phyloP scores from a whole-genome alignment of 2,329 filamentous ascomycete genomes.

The Oidium heveae region DNA sequence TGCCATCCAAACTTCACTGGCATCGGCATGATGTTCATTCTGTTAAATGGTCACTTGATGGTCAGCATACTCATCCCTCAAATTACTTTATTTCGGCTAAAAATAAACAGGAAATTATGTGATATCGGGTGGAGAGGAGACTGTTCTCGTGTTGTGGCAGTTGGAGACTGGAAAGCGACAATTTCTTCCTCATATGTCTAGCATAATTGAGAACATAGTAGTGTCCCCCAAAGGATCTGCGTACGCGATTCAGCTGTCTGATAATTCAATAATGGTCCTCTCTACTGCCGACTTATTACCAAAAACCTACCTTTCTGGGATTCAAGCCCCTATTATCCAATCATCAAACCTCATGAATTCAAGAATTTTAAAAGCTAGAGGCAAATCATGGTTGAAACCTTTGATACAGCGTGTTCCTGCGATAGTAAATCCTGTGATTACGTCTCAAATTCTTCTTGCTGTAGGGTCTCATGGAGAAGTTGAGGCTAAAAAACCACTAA shows the following conservation, averaged over 20 bases:
- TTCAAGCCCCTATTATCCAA: slow-evolving; percentile 39
- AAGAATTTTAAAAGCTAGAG: slow-evolving; percentile 23
- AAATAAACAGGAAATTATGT: slow-evolving; percentile 55
- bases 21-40: slow-evolving; percentile 63
- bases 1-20: slow-evolving; percentile 57
- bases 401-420: slow-evolving; percentile 24
- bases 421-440: slow-evolving; percentile 32
- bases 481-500: slow-evolving; percentile 23
- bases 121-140: slow-evolving; percentile 78
- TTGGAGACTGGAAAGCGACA: slow-evolving; percentile 63
- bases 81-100: slow-evolving; percentile 8
- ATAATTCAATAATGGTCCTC: slow-evolving; percentile 77
- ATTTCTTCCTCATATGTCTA: slow-evolving; percentile 72
- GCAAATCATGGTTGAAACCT: slow-evolving; percentile 8
- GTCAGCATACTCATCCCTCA: slow-evolving; percentile 21
- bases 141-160: slow-evolving; percentile 79
- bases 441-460: slow-evolving; percentile 40
- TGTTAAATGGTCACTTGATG: slow-evolving; percentile 80
- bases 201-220: slow-evolving; percentile 60
- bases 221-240: slow-evolving; percentile 57
- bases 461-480: slow-evolving; percentile 36
- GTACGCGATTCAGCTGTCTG: slow-evolving; percentile 65
- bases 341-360: slow-evolving; percentile 25
- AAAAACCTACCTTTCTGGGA: slow-evolving; percentile 57
- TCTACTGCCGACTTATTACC: slow-evolving; percentile 78